These are phyloP conservation scores for Primulina eburnea DNA, from an alignment of 257 asterid genomes.

Conservation along the genomic window DNA sequence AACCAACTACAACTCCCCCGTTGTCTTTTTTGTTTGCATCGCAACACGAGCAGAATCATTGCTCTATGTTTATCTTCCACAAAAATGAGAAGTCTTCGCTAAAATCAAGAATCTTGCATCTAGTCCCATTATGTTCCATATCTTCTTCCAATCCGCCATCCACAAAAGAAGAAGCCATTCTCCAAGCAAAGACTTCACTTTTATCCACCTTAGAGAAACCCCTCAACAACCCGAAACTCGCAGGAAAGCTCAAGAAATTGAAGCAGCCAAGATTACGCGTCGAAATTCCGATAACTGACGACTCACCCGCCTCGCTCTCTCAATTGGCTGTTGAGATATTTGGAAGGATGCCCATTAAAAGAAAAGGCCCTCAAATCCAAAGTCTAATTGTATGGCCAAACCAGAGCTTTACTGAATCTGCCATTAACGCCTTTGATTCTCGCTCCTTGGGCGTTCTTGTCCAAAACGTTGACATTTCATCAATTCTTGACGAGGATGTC, in stretches of 20 bases:
- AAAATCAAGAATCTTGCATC: slow-evolving; percentile 29
- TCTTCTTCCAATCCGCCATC: slow-evolving; percentile 72
- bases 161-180: slow-evolving; percentile 76
- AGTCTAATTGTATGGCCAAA: slow-evolving; percentile 62
- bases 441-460: slow-evolving; percentile 38
- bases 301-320: slow-evolving; percentile 57
- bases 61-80: slow-evolving; percentile 22
- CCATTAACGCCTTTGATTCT: slow-evolving; percentile 44
- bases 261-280: slow-evolving; percentile 84
- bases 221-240: slow-evolving; percentile 71
- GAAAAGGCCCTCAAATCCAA: slow-evolving; percentile 51
- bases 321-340: slow-evolving; percentile 68
- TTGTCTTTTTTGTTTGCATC: slow-evolving; percentile 20
- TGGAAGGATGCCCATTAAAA: slow-evolving; percentile 56
- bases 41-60: slow-evolving; percentile 10
- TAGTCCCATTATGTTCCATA: slow-evolving; percentile 35
- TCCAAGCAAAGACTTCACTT: slow-evolving; percentile 75
- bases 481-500: slow-evolving; percentile 36
- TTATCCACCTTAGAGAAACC: slow-evolving; percentile 68
- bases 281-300: slow-evolving; percentile 76
- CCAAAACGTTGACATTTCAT: slow-evolving; percentile 48
- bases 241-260: slow-evolving; percentile 71
- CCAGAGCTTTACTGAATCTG: slow-evolving; percentile 43
- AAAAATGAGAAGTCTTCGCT: slow-evolving; percentile 16
- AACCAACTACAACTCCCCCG: slow-evolving; percentile 15